Base-by-base conservation (phyloP, 441 rosid species). In the Adansonia gregorii region DNA sequence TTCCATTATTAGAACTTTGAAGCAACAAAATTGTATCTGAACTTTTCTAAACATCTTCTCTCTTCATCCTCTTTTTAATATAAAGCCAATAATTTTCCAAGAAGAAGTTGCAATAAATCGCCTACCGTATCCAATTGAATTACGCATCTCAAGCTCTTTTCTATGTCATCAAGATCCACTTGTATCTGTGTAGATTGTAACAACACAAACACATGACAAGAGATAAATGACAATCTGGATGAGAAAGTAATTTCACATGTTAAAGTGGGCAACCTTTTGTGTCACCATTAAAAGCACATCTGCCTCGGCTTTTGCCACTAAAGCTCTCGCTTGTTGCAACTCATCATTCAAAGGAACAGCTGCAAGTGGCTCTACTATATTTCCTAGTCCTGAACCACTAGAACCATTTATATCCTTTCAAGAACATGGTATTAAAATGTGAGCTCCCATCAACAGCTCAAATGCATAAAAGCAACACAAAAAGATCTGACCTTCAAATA, bases 281-380 rank as follows among this genome's bases (percentile, higher is more conserved):
- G 97, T 89, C 79, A 95, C 78, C 86, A 82, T 89, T 72, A 88
- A 73, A 69, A 93, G 95, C 84, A 92, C 90, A 22, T 89, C 97
- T 76, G 86, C 88, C 87, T 95, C 98, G 60, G 97, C 97, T 86
- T 89, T 87, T 70, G 93, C 87, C 79, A 86, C 93, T 63, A 81
- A 82, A 80, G 85, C 91, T 84, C 93, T 90, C 31, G 95, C 97
- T 78, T 79, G 86, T 83, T 92, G 91, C 83, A 95, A 82, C 80
- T 95, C 98, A 78, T 92, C 99, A 76, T 95, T 94, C 80, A 94
- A 83, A 80, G 94, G 86, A 80, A 92, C 91, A 6, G 95, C 98
- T 63, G 87, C 79, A 24, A 94, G 85, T 79, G 98, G 99, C 89
- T 95, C 97, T 11, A 89, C 63, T 76, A 87, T 83, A 83, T 87